Evolutionary conservation across 2,329 filamentous ascomycete species (phyloP).

Genomic region (Fusarium mundagurra): DNA sequence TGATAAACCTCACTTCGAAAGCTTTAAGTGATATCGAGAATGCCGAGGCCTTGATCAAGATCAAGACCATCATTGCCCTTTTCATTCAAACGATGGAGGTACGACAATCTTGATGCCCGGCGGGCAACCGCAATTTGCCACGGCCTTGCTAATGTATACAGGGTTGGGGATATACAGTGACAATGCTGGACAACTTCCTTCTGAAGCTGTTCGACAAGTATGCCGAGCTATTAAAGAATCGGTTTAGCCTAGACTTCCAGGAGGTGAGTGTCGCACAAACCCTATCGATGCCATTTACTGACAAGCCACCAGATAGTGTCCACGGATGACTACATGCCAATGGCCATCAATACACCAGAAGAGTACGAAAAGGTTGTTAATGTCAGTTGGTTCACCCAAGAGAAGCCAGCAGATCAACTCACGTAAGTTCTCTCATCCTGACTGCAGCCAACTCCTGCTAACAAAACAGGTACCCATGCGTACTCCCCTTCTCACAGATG

Average conservation of each 20-base stretch:
- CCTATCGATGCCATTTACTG: background rate
- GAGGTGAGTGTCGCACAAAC: conserved; percentile 65
- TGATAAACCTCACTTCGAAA: conserved; percentile 83
- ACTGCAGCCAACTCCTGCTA: background rate
- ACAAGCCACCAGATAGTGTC: conserved; percentile 66
- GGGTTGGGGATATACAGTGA: conserved; percentile 90
- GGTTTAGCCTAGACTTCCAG: conserved; percentile 95
- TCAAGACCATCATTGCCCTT: conserved; percentile 90
- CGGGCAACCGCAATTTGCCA: conserved; percentile 51
- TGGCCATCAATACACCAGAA: conserved; percentile 90
- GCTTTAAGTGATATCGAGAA: conserved; percentile 83
- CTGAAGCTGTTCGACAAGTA: conserved; percentile 95
- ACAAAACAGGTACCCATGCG: conserved; percentile 79
- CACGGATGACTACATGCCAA: conserved; percentile 99
- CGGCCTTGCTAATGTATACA: conserved; percentile 79
- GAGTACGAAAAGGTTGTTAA: conserved; percentile 97
- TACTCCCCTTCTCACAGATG: conserved; percentile 99
- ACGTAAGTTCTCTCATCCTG: conserved; percentile 60
- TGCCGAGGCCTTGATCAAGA: conserved; percentile 89
- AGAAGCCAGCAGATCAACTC: conserved; percentile 79
- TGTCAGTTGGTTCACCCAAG: conserved; percentile 94
- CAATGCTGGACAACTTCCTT: conserved; percentile 82
- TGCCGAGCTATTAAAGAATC: conserved; percentile 85
- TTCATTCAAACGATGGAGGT: conserved; percentile 99
- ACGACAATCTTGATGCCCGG: conserved; percentile 76